Evolutionary conservation across 257 asterid species (phyloP).

Genomic region (Gentiana dahurica): DNA sequence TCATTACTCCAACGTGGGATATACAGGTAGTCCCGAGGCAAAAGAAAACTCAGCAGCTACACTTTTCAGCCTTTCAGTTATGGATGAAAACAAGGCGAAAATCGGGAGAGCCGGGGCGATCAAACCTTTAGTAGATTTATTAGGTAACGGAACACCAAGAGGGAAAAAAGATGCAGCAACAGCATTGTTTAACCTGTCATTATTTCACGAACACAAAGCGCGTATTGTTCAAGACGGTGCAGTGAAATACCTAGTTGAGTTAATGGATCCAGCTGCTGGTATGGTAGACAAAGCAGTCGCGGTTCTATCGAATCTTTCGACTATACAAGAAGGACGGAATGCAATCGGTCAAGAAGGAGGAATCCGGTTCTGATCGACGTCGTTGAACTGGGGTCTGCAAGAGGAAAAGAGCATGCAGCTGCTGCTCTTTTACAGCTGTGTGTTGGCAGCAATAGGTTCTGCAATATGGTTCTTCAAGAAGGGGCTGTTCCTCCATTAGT

Average conservation of each 20-base stretch:
- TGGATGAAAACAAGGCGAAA: conserved; percentile 30
- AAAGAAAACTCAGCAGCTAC: conserved; percentile 34
- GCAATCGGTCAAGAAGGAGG: conserved; percentile 32
- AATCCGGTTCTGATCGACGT: conserved; percentile 29
- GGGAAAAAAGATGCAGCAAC: conserved; percentile 34
- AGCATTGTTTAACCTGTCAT: conserved; percentile 30
- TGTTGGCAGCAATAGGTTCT: conserved; percentile 25
- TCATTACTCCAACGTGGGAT: no score
- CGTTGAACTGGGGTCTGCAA: conserved; percentile 31
- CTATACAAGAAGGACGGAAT: conserved; percentile 22
- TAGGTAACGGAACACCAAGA: conserved; percentile 29
- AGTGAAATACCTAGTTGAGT: conserved; percentile 25
- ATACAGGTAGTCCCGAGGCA: conserved; percentile 22
- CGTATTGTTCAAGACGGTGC: conserved; percentile 34
- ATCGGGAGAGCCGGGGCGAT: conserved; percentile 31
- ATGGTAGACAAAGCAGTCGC: conserved; percentile 38
- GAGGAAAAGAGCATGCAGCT: conserved; percentile 35
- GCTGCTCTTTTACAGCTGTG: conserved; percentile 30
- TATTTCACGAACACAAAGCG: conserved; percentile 25
- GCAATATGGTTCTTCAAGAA: conserved; percentile 31
- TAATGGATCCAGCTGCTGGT: conserved; percentile 37
- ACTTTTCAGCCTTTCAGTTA: conserved; percentile 31
- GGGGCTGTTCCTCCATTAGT: conserved; percentile 35
- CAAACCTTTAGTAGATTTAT: conserved; percentile 23
- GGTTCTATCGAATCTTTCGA: conserved; percentile 31